phyloP scores from a whole-genome alignment of 129 eudicot species.

The Mikania micrantha region DNA sequence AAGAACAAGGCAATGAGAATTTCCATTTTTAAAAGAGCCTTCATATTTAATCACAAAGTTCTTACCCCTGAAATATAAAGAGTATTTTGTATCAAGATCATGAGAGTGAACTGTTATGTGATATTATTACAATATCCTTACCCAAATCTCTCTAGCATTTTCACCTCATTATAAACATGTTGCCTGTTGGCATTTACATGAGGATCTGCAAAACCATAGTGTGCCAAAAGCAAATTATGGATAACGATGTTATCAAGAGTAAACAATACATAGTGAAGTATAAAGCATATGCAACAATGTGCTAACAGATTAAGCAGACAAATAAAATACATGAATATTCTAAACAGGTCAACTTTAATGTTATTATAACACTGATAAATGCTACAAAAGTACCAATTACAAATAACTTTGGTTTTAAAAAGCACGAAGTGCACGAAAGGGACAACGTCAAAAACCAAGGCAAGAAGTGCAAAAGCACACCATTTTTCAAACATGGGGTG shows the following conservation, averaged over 20 bases:
- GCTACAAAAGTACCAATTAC: not conserved
- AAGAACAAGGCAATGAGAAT: conserved; percentile 75
- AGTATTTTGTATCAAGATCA: conserved; percentile 10
- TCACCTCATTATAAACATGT: conserved; percentile 72
- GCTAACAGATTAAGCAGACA: conserved; percentile 16
- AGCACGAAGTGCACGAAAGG: too few species aligned
- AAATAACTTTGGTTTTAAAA: too few species aligned
- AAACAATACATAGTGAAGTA: not conserved
- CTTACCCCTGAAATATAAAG: conserved; percentile 58
- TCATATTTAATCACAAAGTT: conserved; percentile 75
- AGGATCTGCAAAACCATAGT: conserved; percentile 62
- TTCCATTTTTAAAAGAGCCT: conserved; percentile 69
- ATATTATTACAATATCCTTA: conserved; percentile 28
- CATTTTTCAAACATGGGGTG: too few species aligned
- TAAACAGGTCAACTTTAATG: not conserved
- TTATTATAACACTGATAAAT: not conserved
- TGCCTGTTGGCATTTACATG: conserved; percentile 74
- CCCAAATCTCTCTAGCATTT: conserved; percentile 95
- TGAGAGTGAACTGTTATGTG: not conserved
- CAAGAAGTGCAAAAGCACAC: too few species aligned
- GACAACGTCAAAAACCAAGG: too few species aligned
- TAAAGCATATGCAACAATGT: not conserved
- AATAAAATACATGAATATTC: not conserved
- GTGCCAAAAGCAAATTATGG: conserved; percentile 11
- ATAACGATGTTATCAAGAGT: conserved; percentile 6